These are phyloP conservation scores for Hypoxylon fuscum DNA, from an alignment of 495 filamentous ascomycete species.

Conservation along the genomic window DNA sequence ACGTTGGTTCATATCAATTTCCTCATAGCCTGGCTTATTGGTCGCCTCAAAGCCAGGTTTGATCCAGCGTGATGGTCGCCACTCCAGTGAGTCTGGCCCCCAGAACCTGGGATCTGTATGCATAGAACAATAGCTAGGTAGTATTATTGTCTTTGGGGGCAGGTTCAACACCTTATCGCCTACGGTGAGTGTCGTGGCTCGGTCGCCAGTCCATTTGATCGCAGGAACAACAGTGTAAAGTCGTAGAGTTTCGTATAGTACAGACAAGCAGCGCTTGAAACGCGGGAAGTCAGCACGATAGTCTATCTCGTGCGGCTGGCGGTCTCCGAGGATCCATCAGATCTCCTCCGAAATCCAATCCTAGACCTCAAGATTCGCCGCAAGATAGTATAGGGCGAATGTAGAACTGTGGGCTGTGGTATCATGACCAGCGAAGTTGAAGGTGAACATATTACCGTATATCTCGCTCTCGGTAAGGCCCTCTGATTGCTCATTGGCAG, in stretches of 20 bases:
- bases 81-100: conserved; percentile 45
- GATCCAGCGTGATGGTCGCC: conserved; percentile 49
- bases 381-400: conserved; percentile 58
- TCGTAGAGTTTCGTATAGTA: conserved; percentile 64
- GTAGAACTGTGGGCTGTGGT: conserved; percentile 62
- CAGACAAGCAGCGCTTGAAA: conserved; percentile 54
- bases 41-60: neutral
- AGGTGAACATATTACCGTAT: conserved; percentile 63
- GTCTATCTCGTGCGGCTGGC: conserved; percentile 46
- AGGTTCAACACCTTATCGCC: conserved; percentile 26
- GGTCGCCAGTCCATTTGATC: conserved; percentile 47
- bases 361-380: conserved; percentile 58
- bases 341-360: conserved; percentile 46
- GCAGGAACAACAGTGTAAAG: conserved; percentile 57
- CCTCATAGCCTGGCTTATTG: conserved; percentile 20
- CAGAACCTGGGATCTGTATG: conserved; percentile 41
- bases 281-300: conserved; percentile 54
- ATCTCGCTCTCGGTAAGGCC: conserved; percentile 41
- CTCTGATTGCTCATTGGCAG: conserved; percentile 23
- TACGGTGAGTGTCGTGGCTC: conserved; percentile 32
- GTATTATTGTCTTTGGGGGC: conserved; percentile 31
- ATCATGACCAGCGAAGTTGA: conserved; percentile 65
- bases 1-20: conserved; percentile 45
- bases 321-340: conserved; percentile 31
- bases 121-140: conserved; percentile 27